These are phyloP conservation scores for Malassezia vespertilionis DNA, from an alignment of 1,284 basidiomycete genomes.

Conservation along the genomic window DNA sequence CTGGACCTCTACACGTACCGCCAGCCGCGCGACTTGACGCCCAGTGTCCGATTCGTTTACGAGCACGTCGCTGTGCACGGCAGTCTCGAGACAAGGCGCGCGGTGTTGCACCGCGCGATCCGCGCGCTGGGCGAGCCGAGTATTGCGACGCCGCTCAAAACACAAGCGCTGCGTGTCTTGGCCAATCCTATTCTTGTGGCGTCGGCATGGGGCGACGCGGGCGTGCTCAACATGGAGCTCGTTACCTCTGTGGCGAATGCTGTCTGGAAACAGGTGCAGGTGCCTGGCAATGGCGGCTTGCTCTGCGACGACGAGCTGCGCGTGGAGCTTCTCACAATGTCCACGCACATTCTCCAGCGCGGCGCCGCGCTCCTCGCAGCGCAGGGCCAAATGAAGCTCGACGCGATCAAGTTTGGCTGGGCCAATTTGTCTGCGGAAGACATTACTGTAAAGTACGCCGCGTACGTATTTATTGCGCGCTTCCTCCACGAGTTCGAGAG, in stretches of 20 bases:
- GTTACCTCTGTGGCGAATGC: conserved; percentile 60
- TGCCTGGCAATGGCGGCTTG: conserved; percentile 46
- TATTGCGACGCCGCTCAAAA: conserved; percentile 68
- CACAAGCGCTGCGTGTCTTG: conserved; percentile 71
- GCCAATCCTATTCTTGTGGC: conserved; percentile 79
- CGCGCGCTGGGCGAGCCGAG: conserved; percentile 65
- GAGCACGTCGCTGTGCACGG: conserved; percentile 61
- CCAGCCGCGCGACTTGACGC: conserved; percentile 66
- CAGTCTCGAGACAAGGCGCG: conserved; percentile 60
- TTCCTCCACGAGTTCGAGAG: conserved; percentile 86
- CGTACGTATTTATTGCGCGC: conserved; percentile 82
- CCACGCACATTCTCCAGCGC: conserved; percentile 75
- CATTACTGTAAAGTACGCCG: conserved; percentile 82
- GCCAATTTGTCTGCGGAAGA: conserved; percentile 72
- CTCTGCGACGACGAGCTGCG: conserved; percentile 69
- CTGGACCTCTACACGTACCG: conserved; percentile 71
- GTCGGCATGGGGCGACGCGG: conserved; percentile 49
- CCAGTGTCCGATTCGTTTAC: conserved; percentile 78
- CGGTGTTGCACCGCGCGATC: conserved; percentile 73
- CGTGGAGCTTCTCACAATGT: conserved; percentile 82
- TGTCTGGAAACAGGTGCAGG: conserved; percentile 69
- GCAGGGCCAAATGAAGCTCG: conserved; percentile 72
- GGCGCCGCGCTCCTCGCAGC: conserved; percentile 57
- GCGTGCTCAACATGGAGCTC: conserved; percentile 62
- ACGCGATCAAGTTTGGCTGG: conserved; percentile 93